Base-by-base conservation (phyloP, 768 basidiomycete species). In the Rhizopogon vesiculosus region DNA sequence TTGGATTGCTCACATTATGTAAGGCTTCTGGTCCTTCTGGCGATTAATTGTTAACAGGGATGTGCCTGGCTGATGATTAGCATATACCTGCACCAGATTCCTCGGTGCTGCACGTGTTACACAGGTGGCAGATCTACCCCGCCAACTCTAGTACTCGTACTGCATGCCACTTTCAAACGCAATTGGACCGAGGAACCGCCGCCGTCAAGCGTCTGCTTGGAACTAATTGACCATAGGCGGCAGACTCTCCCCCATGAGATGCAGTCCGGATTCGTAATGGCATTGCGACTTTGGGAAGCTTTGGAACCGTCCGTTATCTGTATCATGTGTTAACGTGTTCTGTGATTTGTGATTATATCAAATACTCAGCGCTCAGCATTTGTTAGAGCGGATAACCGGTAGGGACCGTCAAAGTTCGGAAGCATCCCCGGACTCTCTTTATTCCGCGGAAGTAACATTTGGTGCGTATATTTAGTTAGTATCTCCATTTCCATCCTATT, bases 31-130 rank as follows among this genome's bases (percentile, higher is more conserved):
- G 48, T 35, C 35, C 48, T 49, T 49, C 48, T 49, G 15, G 35
- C 48, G 48, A 49, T 49, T 49, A 38, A 49, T 49, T 49, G 48
- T 49, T 49, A 49, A 49, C 35, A 19, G 13, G 46, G 2, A 33
- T 16, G 48, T 49, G 35, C 48, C 48, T 48, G 5, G 19, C 46
- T 49, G 22, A 49, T 49, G 48, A 49, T 49, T 49, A 35, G 48
- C 48, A n/a, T 33, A 22, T 35, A 13, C 33, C 33, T 49, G 15
- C 45, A 12, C 45, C 18, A 19, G 45, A 12, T 33, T 31, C 10
- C 28, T 31, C 45, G n/a, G 13, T 7, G n/a, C 10, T 46, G 31
- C 18, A 31, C 29, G 10, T 35, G 33, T 13, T 13, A 31, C 46
- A 12, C 31, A 48, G 45, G 13, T 33, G 4, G 18, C 1, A 33